Percentiles rank a stretch among this genome's conserved stretches.
Conservation (phyloP, 129 eudicot genomes). For the Solidago caesia region DNA sequence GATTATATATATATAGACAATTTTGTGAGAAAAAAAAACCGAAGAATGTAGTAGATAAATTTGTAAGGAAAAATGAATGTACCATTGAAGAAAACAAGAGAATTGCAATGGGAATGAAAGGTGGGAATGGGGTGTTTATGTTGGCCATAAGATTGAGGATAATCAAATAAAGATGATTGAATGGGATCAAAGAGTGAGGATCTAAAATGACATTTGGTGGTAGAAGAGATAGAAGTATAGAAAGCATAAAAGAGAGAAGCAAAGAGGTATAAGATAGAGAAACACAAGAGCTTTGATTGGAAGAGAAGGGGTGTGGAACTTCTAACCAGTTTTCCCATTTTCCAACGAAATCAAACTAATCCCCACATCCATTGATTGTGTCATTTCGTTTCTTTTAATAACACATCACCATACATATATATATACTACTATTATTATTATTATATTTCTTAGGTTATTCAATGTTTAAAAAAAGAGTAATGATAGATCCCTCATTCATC, state of each 20-base stretch:
- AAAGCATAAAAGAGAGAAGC: constrained; percentile 48
- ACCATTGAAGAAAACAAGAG: constrained; percentile 85
- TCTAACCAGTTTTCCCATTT: constrained; percentile 31
- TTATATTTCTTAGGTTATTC: no score
- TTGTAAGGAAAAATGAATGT: neutral
- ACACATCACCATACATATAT: no score
- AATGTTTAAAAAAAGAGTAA: no score
- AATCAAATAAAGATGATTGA: constrained; percentile 63
- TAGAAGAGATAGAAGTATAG: constrained; percentile 53
- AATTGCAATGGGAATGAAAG: constrained; percentile 52
- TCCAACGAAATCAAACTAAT: constrained; percentile 17
- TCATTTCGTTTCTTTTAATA: neutral
- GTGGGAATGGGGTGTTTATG: constrained; percentile 73
- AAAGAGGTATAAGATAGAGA: constrained; percentile 60
- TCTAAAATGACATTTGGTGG: constrained; percentile 69
- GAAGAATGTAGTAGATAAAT: neutral
- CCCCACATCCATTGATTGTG: constrained; percentile 11
- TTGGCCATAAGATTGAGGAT: constrained; percentile 70
- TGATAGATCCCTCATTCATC: no score
- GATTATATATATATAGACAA: neutral
- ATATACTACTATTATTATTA: no score
- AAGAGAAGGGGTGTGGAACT: constrained; percentile 48
- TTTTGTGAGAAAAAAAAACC: neutral
- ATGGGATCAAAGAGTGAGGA: constrained; percentile 66
- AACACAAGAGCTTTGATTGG: constrained; percentile 83